phyloP scores from a whole-genome alignment of 768 basidiomycete species.

The Kwoniella europaea region DNA sequence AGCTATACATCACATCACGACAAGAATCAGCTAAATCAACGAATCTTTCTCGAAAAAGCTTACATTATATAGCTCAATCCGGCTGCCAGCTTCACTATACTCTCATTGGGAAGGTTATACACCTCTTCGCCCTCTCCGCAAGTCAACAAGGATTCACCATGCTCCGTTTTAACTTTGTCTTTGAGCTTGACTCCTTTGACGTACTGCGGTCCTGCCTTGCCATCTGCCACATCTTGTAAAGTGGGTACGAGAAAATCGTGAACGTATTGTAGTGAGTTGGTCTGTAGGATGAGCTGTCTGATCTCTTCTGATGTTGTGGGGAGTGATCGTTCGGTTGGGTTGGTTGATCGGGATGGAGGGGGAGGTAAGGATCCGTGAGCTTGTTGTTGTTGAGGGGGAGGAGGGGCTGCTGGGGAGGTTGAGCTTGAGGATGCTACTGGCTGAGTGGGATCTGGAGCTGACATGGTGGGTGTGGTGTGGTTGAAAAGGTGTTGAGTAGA shows the following conservation, averaged over 20 bases:
- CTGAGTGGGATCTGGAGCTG: not conserved
- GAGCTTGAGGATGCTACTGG: not conserved
- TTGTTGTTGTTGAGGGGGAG: conserved; percentile 5
- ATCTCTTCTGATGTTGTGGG: conserved; percentile 22
- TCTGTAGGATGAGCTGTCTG: conserved; percentile 6
- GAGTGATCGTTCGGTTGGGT: not conserved
- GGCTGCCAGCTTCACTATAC: conserved; percentile 29
- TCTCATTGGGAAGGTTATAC: conserved; percentile 11
- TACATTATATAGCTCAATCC: conserved; percentile 45
- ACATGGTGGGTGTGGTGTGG: not conserved
- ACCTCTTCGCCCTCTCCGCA: conserved; percentile 19
- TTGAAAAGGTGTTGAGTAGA: not conserved
- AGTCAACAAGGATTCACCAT: conserved; percentile 30
- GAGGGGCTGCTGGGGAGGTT: not conserved
- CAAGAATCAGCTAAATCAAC: too few species aligned
- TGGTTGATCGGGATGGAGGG: conserved; percentile 1
- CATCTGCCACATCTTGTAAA: conserved; percentile 21
- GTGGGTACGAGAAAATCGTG: conserved; percentile 15
- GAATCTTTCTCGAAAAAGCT: not conserved
- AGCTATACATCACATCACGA: conserved; percentile 1
- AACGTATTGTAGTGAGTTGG: conserved; percentile 9
- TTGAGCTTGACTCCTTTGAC: conserved; percentile 13
- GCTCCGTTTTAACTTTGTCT: conserved; percentile 22
- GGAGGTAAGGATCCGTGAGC: conserved; percentile 22
- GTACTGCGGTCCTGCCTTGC: not conserved